A percentile compares a stretch with the other conserved stretches of the same genome.
These are phyloP conservation scores for Ophiocordyceps unilateralis DNA, from an alignment of 2,329 filamentous ascomycete genomes.

Conservation along the genomic window DNA sequence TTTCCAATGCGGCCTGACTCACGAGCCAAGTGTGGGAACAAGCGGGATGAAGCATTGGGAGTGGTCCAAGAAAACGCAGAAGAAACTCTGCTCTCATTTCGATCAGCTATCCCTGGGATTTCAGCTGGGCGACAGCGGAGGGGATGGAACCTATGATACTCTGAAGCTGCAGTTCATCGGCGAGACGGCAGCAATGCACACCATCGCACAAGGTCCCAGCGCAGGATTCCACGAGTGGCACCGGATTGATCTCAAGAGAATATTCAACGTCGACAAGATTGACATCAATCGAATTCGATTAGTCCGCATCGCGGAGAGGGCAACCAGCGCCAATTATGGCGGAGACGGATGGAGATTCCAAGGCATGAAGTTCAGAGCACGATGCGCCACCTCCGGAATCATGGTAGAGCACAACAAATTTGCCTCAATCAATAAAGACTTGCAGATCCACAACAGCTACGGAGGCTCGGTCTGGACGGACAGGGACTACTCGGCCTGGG, in stretches of 20 bases:
- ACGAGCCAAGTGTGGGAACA: not conserved
- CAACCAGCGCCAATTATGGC: not conserved
- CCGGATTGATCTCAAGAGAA: not conserved
- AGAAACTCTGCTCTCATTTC: not conserved
- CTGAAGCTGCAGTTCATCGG: not conserved
- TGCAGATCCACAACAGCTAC: not conserved
- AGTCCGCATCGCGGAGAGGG: not conserved
- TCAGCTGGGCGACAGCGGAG: not conserved
- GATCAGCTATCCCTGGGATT: not conserved
- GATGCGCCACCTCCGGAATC: not conserved
- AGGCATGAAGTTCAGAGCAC: not conserved
- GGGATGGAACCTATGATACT: not conserved
- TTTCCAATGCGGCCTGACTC: not conserved
- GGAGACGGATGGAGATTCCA: not conserved
- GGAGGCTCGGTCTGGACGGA: not conserved
- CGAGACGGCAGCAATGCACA: not conserved
- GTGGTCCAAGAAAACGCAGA: not conserved
- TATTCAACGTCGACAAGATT: not conserved
- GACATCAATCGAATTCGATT: not conserved
- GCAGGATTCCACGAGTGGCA: not conserved
- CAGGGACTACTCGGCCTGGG: not conserved
- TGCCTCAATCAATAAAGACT: not conserved
- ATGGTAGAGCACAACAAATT: not conserved
- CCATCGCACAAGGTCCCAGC: not conserved
- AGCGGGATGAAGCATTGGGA: not conserved